Conservation (phyloP, 371 early-diverging fungal species). For the Apophysomyces elegans region DNA sequence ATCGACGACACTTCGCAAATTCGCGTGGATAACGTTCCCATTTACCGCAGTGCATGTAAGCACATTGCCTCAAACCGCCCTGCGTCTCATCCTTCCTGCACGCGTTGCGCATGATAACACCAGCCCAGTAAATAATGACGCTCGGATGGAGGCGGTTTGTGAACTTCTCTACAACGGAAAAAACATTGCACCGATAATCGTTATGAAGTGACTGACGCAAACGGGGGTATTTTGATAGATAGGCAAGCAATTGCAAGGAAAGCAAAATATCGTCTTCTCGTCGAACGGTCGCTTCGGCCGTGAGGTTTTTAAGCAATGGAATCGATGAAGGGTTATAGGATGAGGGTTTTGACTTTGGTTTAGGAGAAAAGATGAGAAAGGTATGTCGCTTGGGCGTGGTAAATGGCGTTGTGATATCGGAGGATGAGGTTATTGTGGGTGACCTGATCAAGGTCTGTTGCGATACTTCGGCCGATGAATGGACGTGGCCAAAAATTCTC, state of each 20-base stretch:
- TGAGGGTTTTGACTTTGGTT: conserved; percentile 30
- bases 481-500: conserved; percentile 20
- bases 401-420: conserved; percentile 14
- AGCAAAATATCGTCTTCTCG: conserved; percentile 84
- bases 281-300: conserved; percentile 63
- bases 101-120: conserved; percentile 81
- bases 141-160: conserved; percentile 68
- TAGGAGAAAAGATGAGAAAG: conserved; percentile 24
- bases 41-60: conserved; percentile 75
- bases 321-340: conserved; percentile 23
- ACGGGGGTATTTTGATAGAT: conserved; percentile 80
- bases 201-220: conserved; percentile 69
- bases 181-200: conserved; percentile 63
- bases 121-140: conserved; percentile 79
- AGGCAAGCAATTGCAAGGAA: conserved; percentile 82
- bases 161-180: conserved; percentile 76
- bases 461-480: conserved; percentile 21
- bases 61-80: conserved; percentile 75
- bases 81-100: conserved; percentile 78
- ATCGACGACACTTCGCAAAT: conserved; percentile 82
- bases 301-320: conserved; percentile 31
- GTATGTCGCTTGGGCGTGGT: conserved; percentile 33
- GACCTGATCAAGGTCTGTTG: background rate
- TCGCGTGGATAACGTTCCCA: conserved; percentile 80
- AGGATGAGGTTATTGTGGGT: background rate